Percentiles rank a stretch among this genome's conserved stretches.
phyloP scores from a whole-genome alignment of 2,329 filamentous ascomycete genomes.

The Cladobotryum mycophilum region DNA sequence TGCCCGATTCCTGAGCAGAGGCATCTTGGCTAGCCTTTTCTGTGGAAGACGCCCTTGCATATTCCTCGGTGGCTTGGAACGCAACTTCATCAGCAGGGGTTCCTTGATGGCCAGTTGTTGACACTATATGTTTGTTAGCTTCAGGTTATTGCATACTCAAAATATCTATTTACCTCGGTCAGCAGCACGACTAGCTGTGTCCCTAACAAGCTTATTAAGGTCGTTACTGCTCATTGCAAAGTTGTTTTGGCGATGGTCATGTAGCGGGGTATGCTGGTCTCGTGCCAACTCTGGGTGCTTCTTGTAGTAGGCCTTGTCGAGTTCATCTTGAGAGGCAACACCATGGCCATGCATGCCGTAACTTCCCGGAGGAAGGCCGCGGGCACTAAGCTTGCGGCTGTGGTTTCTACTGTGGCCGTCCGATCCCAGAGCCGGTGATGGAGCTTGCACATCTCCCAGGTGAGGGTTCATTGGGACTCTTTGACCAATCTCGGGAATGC shows the following conservation, averaged over 20 bases:
- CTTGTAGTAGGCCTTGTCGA: conserved; percentile 87
- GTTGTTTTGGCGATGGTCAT: conserved; percentile 52
- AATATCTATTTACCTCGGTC: conserved; percentile 27
- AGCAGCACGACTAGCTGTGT: conserved; percentile 53
- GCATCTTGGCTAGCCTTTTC: conserved; percentile 14
- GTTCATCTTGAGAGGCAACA: conserved; percentile 65
- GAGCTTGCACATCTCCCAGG: conserved; percentile 92
- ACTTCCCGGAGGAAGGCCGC: conserved; percentile 71
- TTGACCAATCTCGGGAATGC: conserved; percentile 86
- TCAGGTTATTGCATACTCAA: neutral
- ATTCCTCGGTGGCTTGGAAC: conserved; percentile 81
- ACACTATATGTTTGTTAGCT: conserved; percentile 35
- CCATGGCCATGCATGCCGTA: conserved; percentile 92
- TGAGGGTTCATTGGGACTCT: conserved; percentile 91
- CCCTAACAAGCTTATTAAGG: conserved; percentile 80
- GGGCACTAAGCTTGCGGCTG: conserved; percentile 65
- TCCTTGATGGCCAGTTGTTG: conserved; percentile 55
- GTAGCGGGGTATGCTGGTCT: conserved; percentile 54
- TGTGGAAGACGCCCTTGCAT: conserved; percentile 51
- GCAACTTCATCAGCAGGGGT: conserved; percentile 89
- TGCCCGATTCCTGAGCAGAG: conserved; percentile 1
- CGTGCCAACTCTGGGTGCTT: conserved; percentile 84
- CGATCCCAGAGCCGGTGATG: conserved; percentile 63
- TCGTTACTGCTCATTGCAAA: conserved; percentile 86
- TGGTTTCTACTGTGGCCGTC: conserved; percentile 49